Conservation (phyloP, 2,329 filamentous ascomycete species). For the Epichloe hybrida region DNA sequence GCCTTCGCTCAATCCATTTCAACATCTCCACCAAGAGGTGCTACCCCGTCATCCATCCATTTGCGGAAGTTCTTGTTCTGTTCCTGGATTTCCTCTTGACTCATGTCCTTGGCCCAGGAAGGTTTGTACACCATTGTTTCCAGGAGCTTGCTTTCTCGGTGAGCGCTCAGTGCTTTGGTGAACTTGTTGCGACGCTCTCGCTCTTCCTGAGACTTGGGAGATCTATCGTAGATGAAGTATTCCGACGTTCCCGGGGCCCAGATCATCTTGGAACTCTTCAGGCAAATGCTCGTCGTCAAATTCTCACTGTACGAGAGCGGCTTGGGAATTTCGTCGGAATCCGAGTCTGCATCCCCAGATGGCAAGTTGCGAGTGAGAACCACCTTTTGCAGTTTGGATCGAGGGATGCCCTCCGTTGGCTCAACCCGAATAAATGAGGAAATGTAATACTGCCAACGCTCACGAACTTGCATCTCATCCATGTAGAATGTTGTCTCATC, state of each 20-base stretch:
- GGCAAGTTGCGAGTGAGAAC: constrained; percentile 62
- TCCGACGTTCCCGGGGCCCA: constrained; percentile 59
- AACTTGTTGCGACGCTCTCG: constrained; percentile 34
- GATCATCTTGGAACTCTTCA: constrained; percentile 68
- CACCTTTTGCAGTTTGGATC: constrained; percentile 51
- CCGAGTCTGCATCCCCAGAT: constrained; percentile 44
- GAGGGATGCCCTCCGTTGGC: constrained; percentile 66
- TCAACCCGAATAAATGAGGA: constrained; percentile 82
- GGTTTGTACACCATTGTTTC: constrained; percentile 77
- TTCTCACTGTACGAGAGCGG: constrained; percentile 51
- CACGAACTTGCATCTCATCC: constrained; percentile 72
- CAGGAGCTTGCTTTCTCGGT: constrained; percentile 55
- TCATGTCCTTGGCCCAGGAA: constrained; percentile 66
- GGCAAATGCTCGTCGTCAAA: constrained; percentile 58
- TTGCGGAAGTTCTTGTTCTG: constrained; percentile 52
- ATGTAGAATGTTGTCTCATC: constrained; percentile 71
- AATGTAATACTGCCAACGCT: constrained; percentile 90
- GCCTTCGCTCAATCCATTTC: constrained; percentile 2
- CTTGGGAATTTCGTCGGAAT: constrained; percentile 49
- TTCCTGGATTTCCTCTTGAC: constrained; percentile 62
- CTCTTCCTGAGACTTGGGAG: constrained; percentile 54
- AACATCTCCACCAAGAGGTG: constrained; percentile 12
- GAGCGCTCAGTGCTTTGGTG: constrained; percentile 41
- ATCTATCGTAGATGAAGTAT: constrained; percentile 58
- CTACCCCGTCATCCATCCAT: constrained; percentile 37